phyloP scores from a whole-genome alignment of 768 basidiomycete species.

The Lepiota brunneoincarnata region DNA sequence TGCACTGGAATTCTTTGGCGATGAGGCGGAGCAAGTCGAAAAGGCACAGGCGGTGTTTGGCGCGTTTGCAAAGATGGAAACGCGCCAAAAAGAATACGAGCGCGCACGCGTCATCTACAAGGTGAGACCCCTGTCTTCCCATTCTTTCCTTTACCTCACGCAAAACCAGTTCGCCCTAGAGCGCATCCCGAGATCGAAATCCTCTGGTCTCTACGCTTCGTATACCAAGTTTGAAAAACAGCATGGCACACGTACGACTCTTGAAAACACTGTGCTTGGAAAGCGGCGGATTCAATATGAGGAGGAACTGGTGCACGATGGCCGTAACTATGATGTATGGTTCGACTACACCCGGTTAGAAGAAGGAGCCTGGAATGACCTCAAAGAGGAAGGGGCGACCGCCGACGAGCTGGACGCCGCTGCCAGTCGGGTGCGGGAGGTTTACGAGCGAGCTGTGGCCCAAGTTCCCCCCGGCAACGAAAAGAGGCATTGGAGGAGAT shows the following conservation, averaged over 20 bases:
- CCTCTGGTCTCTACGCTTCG: slow-evolving; percentile 80
- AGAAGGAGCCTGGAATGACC: slow-evolving; percentile 78
- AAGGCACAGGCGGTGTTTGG: slow-evolving; percentile 94
- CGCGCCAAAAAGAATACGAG: slow-evolving; percentile 91
- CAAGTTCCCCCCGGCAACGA: slow-evolving; percentile 94
- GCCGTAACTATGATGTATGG: slow-evolving; percentile 96
- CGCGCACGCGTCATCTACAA: slow-evolving; percentile 97
- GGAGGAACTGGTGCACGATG: slow-evolving; percentile 89
- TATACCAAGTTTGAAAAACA: slow-evolving; percentile 99
- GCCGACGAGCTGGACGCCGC: slow-evolving; percentile 67
- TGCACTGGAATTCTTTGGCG: slow-evolving; percentile 86
- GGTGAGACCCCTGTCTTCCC: slow-evolving; percentile 37
- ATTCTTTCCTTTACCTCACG: not conserved
- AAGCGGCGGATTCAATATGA: slow-evolving; percentile 99
- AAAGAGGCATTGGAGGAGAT: slow-evolving; percentile 89
- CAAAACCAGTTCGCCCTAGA: slow-evolving; percentile 83
- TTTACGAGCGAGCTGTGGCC: slow-evolving; percentile 93
- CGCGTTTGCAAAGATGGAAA: slow-evolving; percentile 97
- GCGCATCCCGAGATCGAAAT: slow-evolving; percentile 90
- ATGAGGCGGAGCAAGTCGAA: slow-evolving; percentile 89
- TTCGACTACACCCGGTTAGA: slow-evolving; percentile 95
- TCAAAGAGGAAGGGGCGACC: slow-evolving; percentile 72
- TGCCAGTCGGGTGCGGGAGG: slow-evolving; percentile 73
- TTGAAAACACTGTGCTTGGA: slow-evolving; percentile 92
- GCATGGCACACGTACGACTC: slow-evolving; percentile 81